Evolutionary conservation across 2,329 filamentous ascomycete genomes (phyloP), one percentile per base, ranked within the genome.

Genomic region (Cladorrhinum sp.): DNA sequence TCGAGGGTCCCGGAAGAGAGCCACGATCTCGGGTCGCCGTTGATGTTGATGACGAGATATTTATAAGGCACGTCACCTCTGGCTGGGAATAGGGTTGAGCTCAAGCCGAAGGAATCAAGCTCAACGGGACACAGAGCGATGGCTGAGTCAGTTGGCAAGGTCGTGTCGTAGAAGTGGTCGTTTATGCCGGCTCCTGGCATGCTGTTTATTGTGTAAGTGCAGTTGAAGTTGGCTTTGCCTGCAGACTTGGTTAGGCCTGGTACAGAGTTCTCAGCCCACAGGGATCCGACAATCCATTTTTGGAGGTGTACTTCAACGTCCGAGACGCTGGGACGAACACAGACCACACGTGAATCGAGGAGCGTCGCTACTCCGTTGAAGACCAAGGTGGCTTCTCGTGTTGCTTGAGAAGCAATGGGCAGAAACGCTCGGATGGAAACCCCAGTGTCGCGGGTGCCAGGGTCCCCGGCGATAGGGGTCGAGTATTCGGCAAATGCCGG

Each of bases 401-500:
- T 16, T 20, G 41, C 16, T 18, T 45, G 7, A 7, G 7, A 12
- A 16, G 8, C 16, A 4, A 45, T 45, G 41, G 41, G 41, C 16
- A 45, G 3, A 16, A 45, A 45, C 5, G 8, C 41, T 45, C 41
- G 13, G 10, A 56, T 18, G 5, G 54, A 56, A 10, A 27, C n/a
- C 1, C 54, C 54, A 18, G 54, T 56, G 20, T 56, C 54, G 38
- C 4, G 13, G 16, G 12, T 29, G 20, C 36, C 36, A 24, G 12
- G 38, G 10, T 25, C 27, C 3, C 41, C 41, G 8, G 41, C 16
- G 16, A 18, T 45, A 3, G 41, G 16, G 3, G 16, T 29, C 22
- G 54, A 23, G 38, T 29, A 29, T 9, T 56, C 54, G 7, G 38
- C 54, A 48, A 56, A 56, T 22, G 36, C 22, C 22, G 54, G 54